These are phyloP conservation scores for Canavalia ensiformis DNA, from an alignment of 306 rosid genomes.

Conservation along the genomic window DNA sequence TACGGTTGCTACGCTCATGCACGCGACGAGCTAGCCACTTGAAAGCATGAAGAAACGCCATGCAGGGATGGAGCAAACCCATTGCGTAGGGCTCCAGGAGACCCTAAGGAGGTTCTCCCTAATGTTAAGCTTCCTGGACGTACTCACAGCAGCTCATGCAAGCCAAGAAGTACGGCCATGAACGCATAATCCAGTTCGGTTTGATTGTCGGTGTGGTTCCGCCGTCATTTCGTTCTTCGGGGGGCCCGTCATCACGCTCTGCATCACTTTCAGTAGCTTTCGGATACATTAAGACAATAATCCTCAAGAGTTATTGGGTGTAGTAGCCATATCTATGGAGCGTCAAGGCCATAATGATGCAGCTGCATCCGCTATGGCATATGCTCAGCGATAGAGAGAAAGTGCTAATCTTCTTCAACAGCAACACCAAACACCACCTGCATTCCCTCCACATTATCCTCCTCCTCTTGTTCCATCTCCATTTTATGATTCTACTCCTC, in stretches of 20 bases:
- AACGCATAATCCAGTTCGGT: background rate
- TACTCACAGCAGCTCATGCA: too few species aligned
- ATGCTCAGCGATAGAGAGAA: constrained; percentile 83
- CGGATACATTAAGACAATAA: constrained; percentile 3
- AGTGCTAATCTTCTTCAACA: constrained; percentile 73
- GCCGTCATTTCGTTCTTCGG: background rate
- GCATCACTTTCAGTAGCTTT: background rate
- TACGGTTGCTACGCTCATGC: too few species aligned
- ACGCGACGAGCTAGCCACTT: too few species aligned
- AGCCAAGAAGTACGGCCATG: too few species aligned
- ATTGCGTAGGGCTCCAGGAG: too few species aligned
- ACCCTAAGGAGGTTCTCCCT: too few species aligned
- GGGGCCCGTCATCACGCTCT: background rate
- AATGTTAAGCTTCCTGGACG: too few species aligned
- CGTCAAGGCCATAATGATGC: constrained; percentile 88
- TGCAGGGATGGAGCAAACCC: too few species aligned
- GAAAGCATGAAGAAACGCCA: too few species aligned
- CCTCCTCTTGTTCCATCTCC: constrained; percentile 70
- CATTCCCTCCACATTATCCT: constrained; percentile 72
- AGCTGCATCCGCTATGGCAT: constrained; percentile 84
- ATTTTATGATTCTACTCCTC: constrained; percentile 70
- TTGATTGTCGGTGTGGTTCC: background rate
- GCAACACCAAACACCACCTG: constrained; percentile 74
- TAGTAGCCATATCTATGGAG: constrained; percentile 63
- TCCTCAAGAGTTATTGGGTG: background rate